phyloP scores from a whole-genome alignment of 139 green algal species.

The Tetratostichococcus sp. region DNA sequence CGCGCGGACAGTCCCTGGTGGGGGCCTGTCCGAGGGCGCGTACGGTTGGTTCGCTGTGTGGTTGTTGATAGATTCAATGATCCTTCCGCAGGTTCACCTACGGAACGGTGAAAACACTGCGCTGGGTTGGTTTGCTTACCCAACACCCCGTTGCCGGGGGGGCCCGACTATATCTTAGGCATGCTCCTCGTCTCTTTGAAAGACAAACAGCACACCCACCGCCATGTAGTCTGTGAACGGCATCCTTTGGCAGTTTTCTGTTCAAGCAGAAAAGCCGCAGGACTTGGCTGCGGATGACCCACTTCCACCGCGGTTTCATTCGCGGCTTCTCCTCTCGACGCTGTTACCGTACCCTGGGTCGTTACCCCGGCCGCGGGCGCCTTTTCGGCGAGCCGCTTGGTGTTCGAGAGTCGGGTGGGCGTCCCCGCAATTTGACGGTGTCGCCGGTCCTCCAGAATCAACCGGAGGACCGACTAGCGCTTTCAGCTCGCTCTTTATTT shows the following conservation, averaged over 20 bases:
- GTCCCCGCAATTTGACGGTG: slow-evolving; percentile 8
- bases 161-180: slow-evolving; percentile 12
- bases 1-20: slow-evolving; percentile 1
- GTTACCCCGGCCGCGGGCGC: slow-evolving; percentile 1
- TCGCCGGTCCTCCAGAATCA: background rate
- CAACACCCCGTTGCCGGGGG: background rate
- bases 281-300: slow-evolving; percentile 9
- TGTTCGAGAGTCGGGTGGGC: background rate
- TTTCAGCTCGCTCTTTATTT: slow-evolving; percentile 1
- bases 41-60: slow-evolving; percentile 32
- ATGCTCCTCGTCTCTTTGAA: background rate
- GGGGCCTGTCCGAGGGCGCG: slow-evolving; percentile 11
- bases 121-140: background rate
- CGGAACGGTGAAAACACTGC: slow-evolving; percentile 15
- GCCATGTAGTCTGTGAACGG: slow-evolving; percentile 11
- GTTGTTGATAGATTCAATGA: slow-evolving; percentile 61
- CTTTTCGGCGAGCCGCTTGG: background rate
- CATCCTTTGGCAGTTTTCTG: background rate
- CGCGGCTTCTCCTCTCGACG: background rate
- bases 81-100: slow-evolving; percentile 80
- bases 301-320: background rate
- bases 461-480: background rate
- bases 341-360: slow-evolving; percentile 2
- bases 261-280: background rate
- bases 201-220: background rate